Conservation (phyloP, 495 filamentous ascomycete species). For the Xylaria acuta region DNA sequence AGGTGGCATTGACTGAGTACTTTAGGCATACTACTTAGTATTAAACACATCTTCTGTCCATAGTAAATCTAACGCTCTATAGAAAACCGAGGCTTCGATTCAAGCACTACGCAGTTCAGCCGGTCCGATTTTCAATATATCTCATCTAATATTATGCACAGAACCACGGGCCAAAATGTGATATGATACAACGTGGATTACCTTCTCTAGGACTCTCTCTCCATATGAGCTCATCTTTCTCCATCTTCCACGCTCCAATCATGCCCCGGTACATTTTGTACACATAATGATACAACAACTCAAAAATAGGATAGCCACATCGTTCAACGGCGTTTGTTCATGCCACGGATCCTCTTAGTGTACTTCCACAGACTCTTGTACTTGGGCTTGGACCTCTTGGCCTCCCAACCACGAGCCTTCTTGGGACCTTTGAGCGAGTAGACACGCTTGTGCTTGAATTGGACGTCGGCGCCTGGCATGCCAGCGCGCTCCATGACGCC, state of each 20-base stretch:
- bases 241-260: constrained; percentile 5
- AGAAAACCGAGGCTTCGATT: not conserved
- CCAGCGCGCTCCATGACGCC: constrained; percentile 83
- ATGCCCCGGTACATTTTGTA: constrained; percentile 17
- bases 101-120: not conserved
- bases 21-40: not conserved
- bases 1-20: not conserved
- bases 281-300: constrained; percentile 24
- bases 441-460: constrained; percentile 77
- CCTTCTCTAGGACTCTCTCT: not conserved
- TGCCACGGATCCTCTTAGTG: constrained; percentile 50
- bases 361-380: constrained; percentile 62
- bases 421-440: constrained; percentile 57
- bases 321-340: constrained; percentile 33
- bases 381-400: constrained; percentile 61
- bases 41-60: not conserved
- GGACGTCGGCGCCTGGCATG: constrained; percentile 76
- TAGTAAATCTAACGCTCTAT: not conserved
- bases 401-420: constrained; percentile 62
- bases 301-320: not conserved
- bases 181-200: constrained; percentile 26
- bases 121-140: not conserved
- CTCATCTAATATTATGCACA: constrained; percentile 16
- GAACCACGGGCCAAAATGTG: constrained; percentile 2
- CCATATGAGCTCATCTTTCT: not conserved